These are phyloP conservation scores for Eucalyptus albens DNA, from an alignment of 345 rosid genomes.

Conservation along the genomic window DNA sequence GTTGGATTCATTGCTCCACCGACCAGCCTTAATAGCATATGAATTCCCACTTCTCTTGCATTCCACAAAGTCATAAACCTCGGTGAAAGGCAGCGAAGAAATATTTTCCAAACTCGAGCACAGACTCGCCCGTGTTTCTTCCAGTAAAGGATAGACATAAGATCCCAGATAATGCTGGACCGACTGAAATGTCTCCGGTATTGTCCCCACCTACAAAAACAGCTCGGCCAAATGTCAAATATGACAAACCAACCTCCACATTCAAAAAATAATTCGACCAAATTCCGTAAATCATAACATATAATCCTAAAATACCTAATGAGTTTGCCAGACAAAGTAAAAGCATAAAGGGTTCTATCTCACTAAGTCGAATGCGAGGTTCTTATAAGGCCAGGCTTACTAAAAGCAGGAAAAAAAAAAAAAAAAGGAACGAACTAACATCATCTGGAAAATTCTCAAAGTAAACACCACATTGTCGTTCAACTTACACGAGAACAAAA, in stretches of 20 bases:
- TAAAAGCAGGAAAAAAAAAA: background rate
- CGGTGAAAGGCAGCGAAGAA: slow-evolving; percentile 16
- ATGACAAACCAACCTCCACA: background rate
- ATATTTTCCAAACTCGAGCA: slow-evolving; percentile 15
- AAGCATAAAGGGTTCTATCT: background rate
- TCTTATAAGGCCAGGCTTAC: background rate
- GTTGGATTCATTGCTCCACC: slow-evolving; percentile 19
- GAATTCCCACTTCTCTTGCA: background rate
- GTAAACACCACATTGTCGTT: background rate
- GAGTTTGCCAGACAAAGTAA: background rate
- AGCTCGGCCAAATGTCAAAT: background rate
- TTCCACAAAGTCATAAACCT: background rate
- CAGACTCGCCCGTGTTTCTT: slow-evolving; percentile 27
- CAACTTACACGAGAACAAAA: background rate
- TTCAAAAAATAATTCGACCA: background rate
- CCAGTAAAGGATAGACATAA: slow-evolving; percentile 21
- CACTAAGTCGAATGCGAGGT: background rate
- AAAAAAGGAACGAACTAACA: background rate
- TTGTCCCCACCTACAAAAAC: slow-evolving; percentile 13
- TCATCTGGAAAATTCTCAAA: background rate
- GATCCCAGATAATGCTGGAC: slow-evolving; percentile 12
- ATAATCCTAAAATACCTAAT: background rate
- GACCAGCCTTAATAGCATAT: slow-evolving; percentile 9
- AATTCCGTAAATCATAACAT: background rate
- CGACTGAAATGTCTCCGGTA: slow-evolving; percentile 18